Conservation (phyloP, 23 red algal species). For the Chondrus crispus region DNA sequence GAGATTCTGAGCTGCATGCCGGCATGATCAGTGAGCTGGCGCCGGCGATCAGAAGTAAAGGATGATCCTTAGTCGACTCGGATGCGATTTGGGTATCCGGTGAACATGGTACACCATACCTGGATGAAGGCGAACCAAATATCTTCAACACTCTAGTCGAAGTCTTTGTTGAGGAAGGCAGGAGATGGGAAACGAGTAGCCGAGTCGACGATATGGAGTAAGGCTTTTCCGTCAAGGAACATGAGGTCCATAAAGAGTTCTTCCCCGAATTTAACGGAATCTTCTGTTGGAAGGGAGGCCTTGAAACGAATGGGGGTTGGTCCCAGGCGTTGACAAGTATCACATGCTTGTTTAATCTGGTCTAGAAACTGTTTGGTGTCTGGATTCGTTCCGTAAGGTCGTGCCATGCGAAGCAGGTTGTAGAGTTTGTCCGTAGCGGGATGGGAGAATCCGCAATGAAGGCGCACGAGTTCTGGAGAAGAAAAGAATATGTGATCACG, state of each 20-base stretch:
- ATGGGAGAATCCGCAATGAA: neutral
- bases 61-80: neutral
- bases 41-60: neutral
- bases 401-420: neutral
- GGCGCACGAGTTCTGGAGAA: neutral
- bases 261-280: neutral
- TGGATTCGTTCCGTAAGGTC: neutral
- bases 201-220: neutral
- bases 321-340: neutral
- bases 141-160: neutral
- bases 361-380: neutral
- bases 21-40: neutral
- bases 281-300: neutral
- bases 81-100: neutral
- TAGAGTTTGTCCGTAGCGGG: neutral
- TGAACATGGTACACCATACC: neutral
- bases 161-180: neutral
- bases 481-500: neutral
- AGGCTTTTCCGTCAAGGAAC: neutral
- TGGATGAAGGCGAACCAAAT: neutral
- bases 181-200: neutral
- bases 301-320: neutral
- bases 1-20: neutral
- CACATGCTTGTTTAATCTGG: neutral
- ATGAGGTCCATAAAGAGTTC: neutral